These are phyloP conservation scores for Fraxinus cuspidata DNA, from an alignment of 257 asterid genomes.

Conservation along the genomic window DNA sequence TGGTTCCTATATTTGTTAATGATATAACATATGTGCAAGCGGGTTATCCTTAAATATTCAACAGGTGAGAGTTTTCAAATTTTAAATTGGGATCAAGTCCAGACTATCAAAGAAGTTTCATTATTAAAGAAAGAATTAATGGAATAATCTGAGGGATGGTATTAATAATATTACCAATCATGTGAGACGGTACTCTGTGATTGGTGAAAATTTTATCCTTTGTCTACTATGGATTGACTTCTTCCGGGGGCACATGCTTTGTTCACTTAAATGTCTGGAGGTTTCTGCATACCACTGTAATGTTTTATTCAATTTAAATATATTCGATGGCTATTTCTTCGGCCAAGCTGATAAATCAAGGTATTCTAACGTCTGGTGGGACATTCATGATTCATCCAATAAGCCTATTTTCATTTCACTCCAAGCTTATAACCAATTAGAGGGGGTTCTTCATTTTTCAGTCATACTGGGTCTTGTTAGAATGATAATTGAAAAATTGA, in stretches of 20 bases:
- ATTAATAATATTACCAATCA: background rate
- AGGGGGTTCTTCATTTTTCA: conserved; percentile 9
- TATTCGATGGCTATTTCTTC: conserved; percentile 8
- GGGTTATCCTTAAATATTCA: background rate
- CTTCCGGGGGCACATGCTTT: background rate
- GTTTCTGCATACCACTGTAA: background rate
- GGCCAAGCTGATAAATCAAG: background rate
- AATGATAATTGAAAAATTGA: background rate
- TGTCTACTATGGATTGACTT: background rate
- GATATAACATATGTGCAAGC: background rate
- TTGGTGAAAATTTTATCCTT: background rate
- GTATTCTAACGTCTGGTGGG: background rate
- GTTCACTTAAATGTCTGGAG: background rate
- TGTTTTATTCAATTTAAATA: background rate
- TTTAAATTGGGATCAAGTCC: background rate
- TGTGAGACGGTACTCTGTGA: background rate
- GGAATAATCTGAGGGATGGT: background rate
- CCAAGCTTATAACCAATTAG: conserved; percentile 2
- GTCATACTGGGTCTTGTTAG: background rate
- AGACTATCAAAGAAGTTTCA: too few species aligned
- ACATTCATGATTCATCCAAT: background rate
- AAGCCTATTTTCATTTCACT: conserved; percentile 16
- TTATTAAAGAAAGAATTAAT: background rate
- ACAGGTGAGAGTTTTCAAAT: background rate
- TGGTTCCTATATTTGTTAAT: background rate